phyloP scores from a whole-genome alignment of 768 basidiomycete genomes.

The Leucocoprinus birnbaumii region DNA sequence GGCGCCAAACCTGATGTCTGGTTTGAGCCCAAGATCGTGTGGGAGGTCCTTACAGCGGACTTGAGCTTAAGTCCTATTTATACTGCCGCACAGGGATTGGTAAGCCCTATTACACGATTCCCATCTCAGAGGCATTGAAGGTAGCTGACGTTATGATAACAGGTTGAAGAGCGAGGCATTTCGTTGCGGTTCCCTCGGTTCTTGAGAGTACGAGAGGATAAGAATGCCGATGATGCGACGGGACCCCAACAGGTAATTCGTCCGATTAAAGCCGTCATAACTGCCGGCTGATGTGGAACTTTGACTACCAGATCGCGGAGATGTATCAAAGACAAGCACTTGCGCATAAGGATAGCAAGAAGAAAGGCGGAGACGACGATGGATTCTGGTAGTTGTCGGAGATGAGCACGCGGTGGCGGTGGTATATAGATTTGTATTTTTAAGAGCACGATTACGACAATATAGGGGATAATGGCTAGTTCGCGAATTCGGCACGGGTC shows the following conservation, averaged over 20 bases:
- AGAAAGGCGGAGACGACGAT: conserved; percentile 74
- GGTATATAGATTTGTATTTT: conserved; percentile 21
- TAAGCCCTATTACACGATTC: conserved; percentile 33
- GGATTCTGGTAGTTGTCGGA: conserved; percentile 71
- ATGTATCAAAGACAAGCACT: conserved; percentile 91
- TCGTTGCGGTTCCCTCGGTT: conserved; percentile 97
- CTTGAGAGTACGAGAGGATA: conserved; percentile 90
- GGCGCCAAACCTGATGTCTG: conserved; percentile 96
- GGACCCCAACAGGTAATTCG: conserved; percentile 80
- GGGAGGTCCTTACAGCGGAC: conserved; percentile 98
- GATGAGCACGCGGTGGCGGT: conserved; percentile 11
- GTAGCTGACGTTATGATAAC: conserved; percentile 6
- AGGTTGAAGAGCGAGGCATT: conserved; percentile 89
- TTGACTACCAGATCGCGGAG: conserved; percentile 68
- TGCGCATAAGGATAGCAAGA: conserved; percentile 68
- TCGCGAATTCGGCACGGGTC: conserved; percentile 16
- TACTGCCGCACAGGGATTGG: conserved; percentile 89
- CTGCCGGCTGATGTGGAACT: not conserved
- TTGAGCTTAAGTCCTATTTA: conserved; percentile 95
- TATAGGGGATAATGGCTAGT: conserved; percentile 16
- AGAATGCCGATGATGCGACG: conserved; percentile 88
- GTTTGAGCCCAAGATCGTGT: conserved; percentile 97
- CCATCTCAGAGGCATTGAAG: not conserved
- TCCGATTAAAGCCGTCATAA: not conserved
- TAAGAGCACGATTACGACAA: conserved; percentile 15